Conservation (phyloP, 177 flowering plant genomes). For the Vitis hybrid region DNA sequence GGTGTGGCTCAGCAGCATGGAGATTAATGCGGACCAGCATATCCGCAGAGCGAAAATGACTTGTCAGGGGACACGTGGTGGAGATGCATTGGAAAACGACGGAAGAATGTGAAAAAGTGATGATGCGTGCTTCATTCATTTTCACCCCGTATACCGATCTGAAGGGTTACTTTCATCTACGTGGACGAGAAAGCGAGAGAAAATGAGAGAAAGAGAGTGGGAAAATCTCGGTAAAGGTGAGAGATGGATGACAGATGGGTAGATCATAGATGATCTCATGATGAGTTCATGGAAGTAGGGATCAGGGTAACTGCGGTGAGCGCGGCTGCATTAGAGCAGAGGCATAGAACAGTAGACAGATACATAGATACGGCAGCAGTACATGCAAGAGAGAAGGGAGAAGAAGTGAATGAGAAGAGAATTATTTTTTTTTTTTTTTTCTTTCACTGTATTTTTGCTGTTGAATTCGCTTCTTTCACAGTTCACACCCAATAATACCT, state of each 20-base stretch:
- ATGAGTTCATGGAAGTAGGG: no score
- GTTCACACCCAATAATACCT: slow-evolving; percentile 21
- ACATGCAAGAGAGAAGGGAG: neutral
- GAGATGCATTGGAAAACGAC: slow-evolving; percentile 1
- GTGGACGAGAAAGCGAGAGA: neutral
- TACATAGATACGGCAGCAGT: no score
- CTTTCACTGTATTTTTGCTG: slow-evolving; percentile 9
- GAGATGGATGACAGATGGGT: neutral
- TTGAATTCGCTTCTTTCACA: slow-evolving; percentile 13
- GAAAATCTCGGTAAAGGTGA: neutral
- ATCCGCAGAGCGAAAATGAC: slow-evolving; percentile 9
- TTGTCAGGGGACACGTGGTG: slow-evolving; percentile 4
- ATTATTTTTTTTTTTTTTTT: no score
- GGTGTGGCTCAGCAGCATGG: neutral
- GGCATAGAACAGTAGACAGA: no score
- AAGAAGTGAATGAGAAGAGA: neutral
- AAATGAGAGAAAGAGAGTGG: neutral
- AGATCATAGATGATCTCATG: no score
- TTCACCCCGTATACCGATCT: neutral
- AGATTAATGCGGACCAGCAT: neutral
- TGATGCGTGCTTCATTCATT: neutral
- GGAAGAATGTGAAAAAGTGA: slow-evolving; percentile 11
- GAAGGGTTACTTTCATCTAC: slow-evolving; percentile 12
- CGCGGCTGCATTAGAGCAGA: no score
- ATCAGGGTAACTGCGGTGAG: no score